Conservation (phyloP, 164 flowering plant genomes). For the Sedum album region DNA sequence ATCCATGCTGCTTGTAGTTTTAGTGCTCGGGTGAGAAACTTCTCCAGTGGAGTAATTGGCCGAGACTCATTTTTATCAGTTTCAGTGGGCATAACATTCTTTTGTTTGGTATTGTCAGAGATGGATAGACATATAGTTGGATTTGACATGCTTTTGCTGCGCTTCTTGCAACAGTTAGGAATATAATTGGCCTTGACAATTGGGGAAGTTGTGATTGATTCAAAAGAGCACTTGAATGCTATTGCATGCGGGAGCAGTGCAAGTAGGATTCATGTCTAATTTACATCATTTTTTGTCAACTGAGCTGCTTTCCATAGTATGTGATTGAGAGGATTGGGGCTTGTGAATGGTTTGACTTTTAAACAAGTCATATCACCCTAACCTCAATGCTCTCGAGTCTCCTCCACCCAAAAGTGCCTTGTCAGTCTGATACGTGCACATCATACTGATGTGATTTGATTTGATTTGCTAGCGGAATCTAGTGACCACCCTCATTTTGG, state of each 20-base stretch:
- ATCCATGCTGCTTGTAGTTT: too few relatives aligned
- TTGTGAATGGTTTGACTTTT: not conserved
- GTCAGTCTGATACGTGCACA: too few relatives aligned
- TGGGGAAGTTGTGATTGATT: too few relatives aligned
- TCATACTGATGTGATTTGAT: too few relatives aligned
- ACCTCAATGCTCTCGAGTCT: slow-evolving; percentile 2
- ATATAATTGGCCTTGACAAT: not conserved
- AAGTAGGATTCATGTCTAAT: too few relatives aligned
- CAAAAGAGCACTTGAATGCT: too few relatives aligned
- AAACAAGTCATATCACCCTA: not conserved
- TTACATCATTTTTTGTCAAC: not conserved
- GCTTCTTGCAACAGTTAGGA: not conserved
- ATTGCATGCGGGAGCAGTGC: too few relatives aligned
- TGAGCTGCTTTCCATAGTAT: not conserved
- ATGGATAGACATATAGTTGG: not conserved
- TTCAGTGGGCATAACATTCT: not conserved
- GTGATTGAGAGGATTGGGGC: not conserved
- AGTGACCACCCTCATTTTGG: not conserved
- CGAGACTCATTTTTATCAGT: too few relatives aligned
- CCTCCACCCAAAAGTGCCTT: not conserved
- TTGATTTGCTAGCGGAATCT: not conserved
- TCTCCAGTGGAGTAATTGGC: too few relatives aligned
- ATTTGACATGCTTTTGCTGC: not conserved
- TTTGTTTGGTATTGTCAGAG: not conserved
- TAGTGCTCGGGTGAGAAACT: not conserved